Percentiles rank a stretch among this genome's conserved stretches.
phyloP scores from a whole-genome alignment of 2,329 filamentous ascomycete genomes.

The Pleoardoris graminearum region DNA sequence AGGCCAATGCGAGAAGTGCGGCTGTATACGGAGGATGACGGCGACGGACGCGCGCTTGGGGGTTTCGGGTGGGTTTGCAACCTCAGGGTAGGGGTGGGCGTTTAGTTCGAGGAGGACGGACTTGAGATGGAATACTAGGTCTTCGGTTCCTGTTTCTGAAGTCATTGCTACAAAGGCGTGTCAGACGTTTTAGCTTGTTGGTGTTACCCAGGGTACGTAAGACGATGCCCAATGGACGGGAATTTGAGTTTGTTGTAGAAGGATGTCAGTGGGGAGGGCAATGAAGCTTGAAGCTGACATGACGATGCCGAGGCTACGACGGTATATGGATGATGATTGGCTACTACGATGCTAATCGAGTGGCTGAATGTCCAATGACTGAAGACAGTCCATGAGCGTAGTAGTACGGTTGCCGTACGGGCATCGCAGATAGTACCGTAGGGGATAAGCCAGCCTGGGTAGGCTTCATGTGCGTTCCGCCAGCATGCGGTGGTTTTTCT shows the following conservation, averaged over 20 bases:
- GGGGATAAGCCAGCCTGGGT: too few relatives aligned
- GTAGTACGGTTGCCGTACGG: too few relatives aligned
- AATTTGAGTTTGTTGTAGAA: not conserved
- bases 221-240: not conserved
- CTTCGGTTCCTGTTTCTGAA: constrained; percentile 22
- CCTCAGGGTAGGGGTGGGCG: constrained; percentile 53
- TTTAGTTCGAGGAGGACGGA: constrained; percentile 49
- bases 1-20: constrained; percentile 60
- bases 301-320: too few relatives aligned
- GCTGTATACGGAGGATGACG: constrained; percentile 65
- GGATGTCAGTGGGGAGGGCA: not conserved
- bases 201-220: too few relatives aligned
- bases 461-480: too few relatives aligned
- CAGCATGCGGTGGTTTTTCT: not conserved
- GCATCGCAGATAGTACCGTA: too few relatives aligned
- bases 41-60: constrained; percentile 68
- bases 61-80: constrained; percentile 54
- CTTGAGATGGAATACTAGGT: constrained; percentile 47
- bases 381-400: not conserved
- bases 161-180: constrained; percentile 20
- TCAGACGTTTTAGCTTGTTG: not conserved
- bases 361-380: not conserved
- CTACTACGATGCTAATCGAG: constrained; percentile 7
- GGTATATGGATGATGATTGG: constrained; percentile 21
- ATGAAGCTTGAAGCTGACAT: too few relatives aligned